A percentile compares a stretch with the other conserved stretches of the same genome.
These are phyloP conservation scores for Podila horticola DNA, from an alignment of 192 early-diverging fungal species.

Conservation along the genomic window DNA sequence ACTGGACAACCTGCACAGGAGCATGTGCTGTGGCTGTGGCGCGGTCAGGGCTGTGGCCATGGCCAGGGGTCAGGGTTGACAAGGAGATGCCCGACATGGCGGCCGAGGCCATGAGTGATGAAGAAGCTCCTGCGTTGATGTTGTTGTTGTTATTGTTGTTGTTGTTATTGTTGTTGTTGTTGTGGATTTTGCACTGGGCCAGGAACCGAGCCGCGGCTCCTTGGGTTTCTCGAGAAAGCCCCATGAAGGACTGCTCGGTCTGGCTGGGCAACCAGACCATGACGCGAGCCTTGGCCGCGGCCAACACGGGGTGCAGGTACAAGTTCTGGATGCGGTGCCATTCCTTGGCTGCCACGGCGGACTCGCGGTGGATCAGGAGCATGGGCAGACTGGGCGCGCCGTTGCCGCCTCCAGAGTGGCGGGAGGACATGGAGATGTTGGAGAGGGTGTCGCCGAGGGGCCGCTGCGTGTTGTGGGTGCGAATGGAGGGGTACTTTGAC, in stretches of 20 bases:
- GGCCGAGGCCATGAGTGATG: too few species aligned
- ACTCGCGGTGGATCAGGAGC: conserved; percentile 32
- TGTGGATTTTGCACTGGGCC: neutral
- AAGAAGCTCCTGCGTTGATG: too few species aligned
- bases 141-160: too few species aligned
- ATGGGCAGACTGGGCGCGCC: conserved; percentile 20
- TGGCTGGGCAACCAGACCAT: conserved; percentile 43
- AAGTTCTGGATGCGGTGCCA: conserved; percentile 15
- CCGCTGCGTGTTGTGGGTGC: neutral
- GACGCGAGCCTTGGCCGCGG: conserved; percentile 4
- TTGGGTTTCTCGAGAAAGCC: neutral
- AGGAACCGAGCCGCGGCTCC: too few species aligned
- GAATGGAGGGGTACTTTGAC: neutral
- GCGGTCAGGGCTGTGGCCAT: neutral
- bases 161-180: too few species aligned
- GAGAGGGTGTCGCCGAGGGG: neutral
- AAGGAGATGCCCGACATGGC: too few species aligned
- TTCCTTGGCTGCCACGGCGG: conserved; percentile 20
- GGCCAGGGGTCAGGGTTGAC: neutral
- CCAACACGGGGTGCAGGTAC: conserved; percentile 20
- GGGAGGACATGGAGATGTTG: conserved; percentile 4
- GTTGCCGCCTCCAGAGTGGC: too few species aligned
- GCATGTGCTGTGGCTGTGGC: neutral
- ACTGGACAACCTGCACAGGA: neutral
- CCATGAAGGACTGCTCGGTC: conserved; percentile 33